Evolutionary conservation across 1,139 yeast species (phyloP), one percentile per base, ranked within the genome.

Genomic region (Lodderomyces theae): DNA sequence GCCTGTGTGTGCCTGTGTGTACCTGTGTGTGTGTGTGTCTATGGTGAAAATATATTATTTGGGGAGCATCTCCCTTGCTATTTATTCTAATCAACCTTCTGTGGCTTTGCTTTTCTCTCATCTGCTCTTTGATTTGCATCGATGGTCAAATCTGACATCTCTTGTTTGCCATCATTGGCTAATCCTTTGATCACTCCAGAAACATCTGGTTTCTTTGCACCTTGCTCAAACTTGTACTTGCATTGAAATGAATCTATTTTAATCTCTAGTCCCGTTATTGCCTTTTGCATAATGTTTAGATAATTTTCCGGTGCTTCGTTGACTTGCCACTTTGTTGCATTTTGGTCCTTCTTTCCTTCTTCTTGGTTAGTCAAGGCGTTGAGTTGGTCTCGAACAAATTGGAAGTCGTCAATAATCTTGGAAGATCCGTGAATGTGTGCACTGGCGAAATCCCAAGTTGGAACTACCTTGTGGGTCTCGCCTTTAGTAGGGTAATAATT

Each of bases 391-490:
- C 74, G 55, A 4, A 80, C 69, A 64, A 75, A 79, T 11, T 65
- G 70, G 11, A 62, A 58, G 45, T 76, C 79, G 38, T 68, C 73
- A 15, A 77, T 57, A 9, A 82, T 56, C 15, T 48, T 63, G 8
- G 84, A 72, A 34, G 58, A 69, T 3, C 88, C 88, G 42, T 76
- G 64, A 32, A 77, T 68, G 52, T 82, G 87, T 29, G 77, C 82
- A 4, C 79, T 62, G 2, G 79, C 80, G 61, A 77, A 82, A 57
- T 79, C 82, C 89, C 88, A 82, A 0, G 89, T 82, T 10, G 88
- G 87, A 8, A 81, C 89, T 31, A 69, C 74, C 51, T 80, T 81
- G 46, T 80, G 84, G 21, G 82, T 77, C 38, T 69, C 71, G 48
- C 69, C 63, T 59, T 82, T 81, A 2, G 72, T 68, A 2, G 79